phyloP scores from a whole-genome alignment of 495 filamentous ascomycete genomes.

The Penicillium bialowiezense region DNA sequence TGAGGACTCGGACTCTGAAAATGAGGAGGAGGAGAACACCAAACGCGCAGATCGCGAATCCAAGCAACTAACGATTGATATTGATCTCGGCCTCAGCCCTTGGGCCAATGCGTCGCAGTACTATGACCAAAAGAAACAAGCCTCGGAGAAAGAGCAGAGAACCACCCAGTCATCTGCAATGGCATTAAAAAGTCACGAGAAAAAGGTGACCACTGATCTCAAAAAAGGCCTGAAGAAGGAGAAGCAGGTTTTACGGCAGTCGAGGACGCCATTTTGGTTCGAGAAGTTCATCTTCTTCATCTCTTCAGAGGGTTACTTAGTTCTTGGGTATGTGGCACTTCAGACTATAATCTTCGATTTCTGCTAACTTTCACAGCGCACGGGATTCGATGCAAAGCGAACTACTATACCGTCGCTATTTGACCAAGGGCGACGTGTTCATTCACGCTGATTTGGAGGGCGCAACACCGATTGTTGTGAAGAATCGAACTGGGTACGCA shows the following conservation, averaged over 20 bases:
- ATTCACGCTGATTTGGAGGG: constrained; percentile 88
- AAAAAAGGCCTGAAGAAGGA: constrained; percentile 88
- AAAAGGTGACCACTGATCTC: constrained; percentile 81
- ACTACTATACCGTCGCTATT: constrained; percentile 77
- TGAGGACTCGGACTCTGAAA: constrained; percentile 61
- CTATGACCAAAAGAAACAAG: constrained; percentile 81
- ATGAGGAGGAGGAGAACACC: constrained; percentile 39
- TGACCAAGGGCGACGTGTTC: constrained; percentile 87
- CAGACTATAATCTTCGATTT: background rate
- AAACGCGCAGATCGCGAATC: constrained; percentile 28
- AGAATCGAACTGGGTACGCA: constrained; percentile 70
- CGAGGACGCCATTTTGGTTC: constrained; percentile 85
- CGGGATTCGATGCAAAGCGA: constrained; percentile 90
- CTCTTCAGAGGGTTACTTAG: constrained; percentile 92
- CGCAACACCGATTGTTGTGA: constrained; percentile 77
- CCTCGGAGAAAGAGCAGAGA: constrained; percentile 81
- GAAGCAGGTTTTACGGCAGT: constrained; percentile 80
- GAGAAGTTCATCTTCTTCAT: constrained; percentile 96
- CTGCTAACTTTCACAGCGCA: constrained; percentile 47
- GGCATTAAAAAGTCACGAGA: constrained; percentile 83
- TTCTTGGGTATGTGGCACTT: constrained; percentile 53
- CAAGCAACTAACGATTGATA: constrained; percentile 63
- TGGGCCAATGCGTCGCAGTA: constrained; percentile 91
- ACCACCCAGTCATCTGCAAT: constrained; percentile 78
- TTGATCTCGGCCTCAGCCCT: constrained; percentile 75